Evolutionary conservation across 2,329 filamentous ascomycete genomes (phyloP).

Genomic region (Epichloe gansuensis): DNA sequence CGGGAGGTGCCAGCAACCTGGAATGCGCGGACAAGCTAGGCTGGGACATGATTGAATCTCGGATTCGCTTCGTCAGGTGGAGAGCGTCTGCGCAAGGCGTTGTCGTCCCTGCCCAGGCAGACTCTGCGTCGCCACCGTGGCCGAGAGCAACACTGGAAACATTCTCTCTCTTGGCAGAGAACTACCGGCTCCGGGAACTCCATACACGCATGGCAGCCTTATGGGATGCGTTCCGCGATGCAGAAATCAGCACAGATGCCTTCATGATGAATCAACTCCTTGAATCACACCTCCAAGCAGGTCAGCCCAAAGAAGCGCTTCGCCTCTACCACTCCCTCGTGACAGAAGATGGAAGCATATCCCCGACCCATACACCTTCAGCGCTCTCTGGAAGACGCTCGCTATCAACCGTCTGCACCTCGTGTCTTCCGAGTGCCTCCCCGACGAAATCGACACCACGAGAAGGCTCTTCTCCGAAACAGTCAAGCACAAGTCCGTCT

Average conservation of each 20-base stretch:
- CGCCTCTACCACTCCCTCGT: constrained; percentile 44
- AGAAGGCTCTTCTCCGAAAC: constrained; percentile 35
- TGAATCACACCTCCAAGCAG: constrained; percentile 50
- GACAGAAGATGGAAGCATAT: constrained; percentile 28
- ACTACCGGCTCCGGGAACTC: constrained; percentile 53
- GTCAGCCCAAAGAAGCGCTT: constrained; percentile 41
- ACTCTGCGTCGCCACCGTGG: constrained; percentile 13
- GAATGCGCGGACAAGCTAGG: constrained; percentile 55
- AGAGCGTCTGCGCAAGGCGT: constrained; percentile 18
- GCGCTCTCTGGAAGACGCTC: constrained; percentile 52
- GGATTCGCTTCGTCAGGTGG: constrained; percentile 49
- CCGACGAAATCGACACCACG: constrained; percentile 21
- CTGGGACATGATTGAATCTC: constrained; percentile 64
- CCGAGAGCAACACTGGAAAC: constrained; percentile 63
- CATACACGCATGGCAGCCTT: constrained; percentile 46
- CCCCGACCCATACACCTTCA: constrained; percentile 58
- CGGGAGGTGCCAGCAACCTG: constrained; percentile 39
- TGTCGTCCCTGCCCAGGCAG: not conserved
- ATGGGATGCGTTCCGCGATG: constrained; percentile 47
- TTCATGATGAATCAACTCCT: constrained; percentile 74
- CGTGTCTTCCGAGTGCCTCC: constrained; percentile 18
- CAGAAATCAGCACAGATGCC: constrained; percentile 55
- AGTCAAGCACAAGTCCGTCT: constrained; percentile 35
- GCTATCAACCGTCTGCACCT: constrained; percentile 35
- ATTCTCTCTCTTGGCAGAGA: constrained; percentile 61